Percentiles rank a stretch among this genome's conserved stretches.
These are phyloP conservation scores for Hypoxylon sp. DNA, from an alignment of 2,329 filamentous ascomycete genomes.

Conservation along the genomic window DNA sequence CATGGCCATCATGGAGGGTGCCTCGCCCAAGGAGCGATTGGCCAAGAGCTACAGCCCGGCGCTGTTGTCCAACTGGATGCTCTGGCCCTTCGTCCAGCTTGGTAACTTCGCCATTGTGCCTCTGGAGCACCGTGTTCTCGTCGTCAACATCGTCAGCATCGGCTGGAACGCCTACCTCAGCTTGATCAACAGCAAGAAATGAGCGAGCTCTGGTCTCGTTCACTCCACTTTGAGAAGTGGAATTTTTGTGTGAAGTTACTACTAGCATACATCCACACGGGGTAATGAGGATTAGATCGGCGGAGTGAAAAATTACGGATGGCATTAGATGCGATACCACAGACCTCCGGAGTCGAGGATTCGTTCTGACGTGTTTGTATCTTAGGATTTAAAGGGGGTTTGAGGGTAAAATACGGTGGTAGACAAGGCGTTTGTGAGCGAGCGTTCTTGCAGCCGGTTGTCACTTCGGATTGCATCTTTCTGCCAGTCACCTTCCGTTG, in stretches of 20 bases:
- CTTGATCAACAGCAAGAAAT: slow-evolving; percentile 61
- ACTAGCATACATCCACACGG: too few species aligned
- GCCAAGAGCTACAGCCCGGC: slow-evolving; percentile 74
- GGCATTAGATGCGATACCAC: slow-evolving; percentile 11
- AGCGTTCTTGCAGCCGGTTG: slow-evolving; percentile 17
- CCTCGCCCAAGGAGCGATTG: slow-evolving; percentile 69
- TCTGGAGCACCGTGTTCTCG: slow-evolving; percentile 80
- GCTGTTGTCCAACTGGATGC: slow-evolving; percentile 82
- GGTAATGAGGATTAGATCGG: slow-evolving; percentile 3
- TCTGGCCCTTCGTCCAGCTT: slow-evolving; percentile 88
- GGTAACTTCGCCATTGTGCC: slow-evolving; percentile 90
- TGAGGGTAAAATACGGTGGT: slow-evolving; percentile 11
- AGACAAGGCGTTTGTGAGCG: slow-evolving; percentile 28
- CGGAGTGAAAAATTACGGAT: background rate
- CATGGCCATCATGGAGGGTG: slow-evolving; percentile 85
- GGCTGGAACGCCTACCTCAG: slow-evolving; percentile 73
- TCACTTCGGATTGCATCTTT: background rate
- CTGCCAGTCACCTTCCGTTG: slow-evolving; percentile 2
- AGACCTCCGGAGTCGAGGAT: slow-evolving; percentile 4
- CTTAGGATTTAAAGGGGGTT: slow-evolving; percentile 10
- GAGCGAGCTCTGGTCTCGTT: background rate
- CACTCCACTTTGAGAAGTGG: too few species aligned
- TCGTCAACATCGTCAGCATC: slow-evolving; percentile 82
- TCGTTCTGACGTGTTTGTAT: slow-evolving; percentile 16
- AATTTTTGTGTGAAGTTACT: too few species aligned